Percentiles rank a stretch among this genome's conserved stretches.
Evolutionary conservation across 768 basidiomycete genomes (phyloP).

Genomic region (Austroboletus eburneus): DNA sequence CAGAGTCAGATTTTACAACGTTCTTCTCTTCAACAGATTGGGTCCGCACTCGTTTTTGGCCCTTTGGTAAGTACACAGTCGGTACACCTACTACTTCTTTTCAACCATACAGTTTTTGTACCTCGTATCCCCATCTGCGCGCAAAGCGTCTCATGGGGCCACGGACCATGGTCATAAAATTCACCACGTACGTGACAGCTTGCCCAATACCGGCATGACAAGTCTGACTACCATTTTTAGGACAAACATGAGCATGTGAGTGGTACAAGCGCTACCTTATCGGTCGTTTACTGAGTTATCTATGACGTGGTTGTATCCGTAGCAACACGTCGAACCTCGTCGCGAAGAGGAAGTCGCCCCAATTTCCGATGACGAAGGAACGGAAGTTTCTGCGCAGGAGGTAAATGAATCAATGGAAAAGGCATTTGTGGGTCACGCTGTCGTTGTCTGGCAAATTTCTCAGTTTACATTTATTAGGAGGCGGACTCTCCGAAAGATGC

Average conservation of each 20-base stretch:
- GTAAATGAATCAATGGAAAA: constrained; percentile 29
- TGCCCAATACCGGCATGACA: background rate
- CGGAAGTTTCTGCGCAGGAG: constrained; percentile 25
- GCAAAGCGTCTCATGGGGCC: constrained; percentile 20
- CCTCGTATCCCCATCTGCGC: constrained; percentile 30
- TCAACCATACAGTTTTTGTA: constrained; percentile 24
- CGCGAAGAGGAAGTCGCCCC: constrained; percentile 7
- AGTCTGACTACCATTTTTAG: constrained; percentile 17
- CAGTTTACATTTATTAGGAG: constrained; percentile 22
- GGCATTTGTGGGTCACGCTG: constrained; percentile 21
- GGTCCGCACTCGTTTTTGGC: constrained; percentile 31
- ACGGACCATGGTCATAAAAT: constrained; percentile 17
- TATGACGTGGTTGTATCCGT: constrained; percentile 4
- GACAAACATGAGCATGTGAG: constrained; percentile 12
- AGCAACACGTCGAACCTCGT: constrained; percentile 17
- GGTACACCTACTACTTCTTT: background rate
- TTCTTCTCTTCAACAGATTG: constrained; percentile 17
- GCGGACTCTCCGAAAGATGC: constrained; percentile 32
- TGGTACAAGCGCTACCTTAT: background rate
- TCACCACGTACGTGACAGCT: constrained; percentile 19
- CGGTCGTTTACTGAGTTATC: background rate
- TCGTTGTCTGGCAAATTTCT: background rate
- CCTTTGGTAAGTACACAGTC: constrained; percentile 20
- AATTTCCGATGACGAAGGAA: constrained; percentile 30
- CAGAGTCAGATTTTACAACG: background rate